These are phyloP conservation scores for Cladosporium cucumerinum DNA, from an alignment of 2,329 filamentous ascomycete genomes.

Conservation along the genomic window DNA sequence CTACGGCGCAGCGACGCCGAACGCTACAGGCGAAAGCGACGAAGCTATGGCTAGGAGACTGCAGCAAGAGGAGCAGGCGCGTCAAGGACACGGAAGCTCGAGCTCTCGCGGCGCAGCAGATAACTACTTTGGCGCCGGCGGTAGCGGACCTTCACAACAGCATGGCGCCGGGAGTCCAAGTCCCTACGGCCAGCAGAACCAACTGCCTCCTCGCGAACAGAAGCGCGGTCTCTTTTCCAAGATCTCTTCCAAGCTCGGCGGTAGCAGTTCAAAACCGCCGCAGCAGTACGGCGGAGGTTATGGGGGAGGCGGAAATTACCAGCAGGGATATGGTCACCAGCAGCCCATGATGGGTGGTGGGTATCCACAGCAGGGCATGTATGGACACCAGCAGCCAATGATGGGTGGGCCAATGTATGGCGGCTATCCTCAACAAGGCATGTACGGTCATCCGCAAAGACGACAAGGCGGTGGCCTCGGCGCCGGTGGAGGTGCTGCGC, in stretches of 20 bases:
- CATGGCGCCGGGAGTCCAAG: constrained; percentile 8
- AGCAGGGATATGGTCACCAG: constrained; percentile 31
- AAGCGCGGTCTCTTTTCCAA: constrained; percentile 52
- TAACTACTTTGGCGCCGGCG: constrained; percentile 1
- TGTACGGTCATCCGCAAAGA: constrained; percentile 4
- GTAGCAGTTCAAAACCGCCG: constrained; percentile 24
- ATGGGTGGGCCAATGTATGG: not conserved
- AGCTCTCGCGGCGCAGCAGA: constrained; percentile 24
- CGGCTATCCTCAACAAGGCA: constrained; percentile 1
- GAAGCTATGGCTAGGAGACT: constrained; percentile 63
- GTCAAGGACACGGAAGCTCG: constrained; percentile 18
- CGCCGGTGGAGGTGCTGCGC: constrained; percentile 67
- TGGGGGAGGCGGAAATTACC: constrained; percentile 21
- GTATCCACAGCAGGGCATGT: constrained; percentile 27
- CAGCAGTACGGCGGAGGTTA: constrained; percentile 28
- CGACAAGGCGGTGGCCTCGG: constrained; percentile 53
- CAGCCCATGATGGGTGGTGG: constrained; percentile 42
- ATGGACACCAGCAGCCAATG: constrained; percentile 5
- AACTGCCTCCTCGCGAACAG: constrained; percentile 33
- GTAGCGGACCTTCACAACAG: not conserved
- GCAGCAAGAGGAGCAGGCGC: constrained; percentile 68
- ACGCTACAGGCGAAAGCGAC: constrained; percentile 3
- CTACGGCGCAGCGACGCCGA: constrained; percentile 46
- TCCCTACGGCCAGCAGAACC: constrained; percentile 35
- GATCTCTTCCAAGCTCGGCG: constrained; percentile 47